Percentiles rank a stretch among this genome's conserved stretches.
Evolutionary conservation across 257 asterid genomes (phyloP).

Genomic region (Solanum dulcamara): DNA sequence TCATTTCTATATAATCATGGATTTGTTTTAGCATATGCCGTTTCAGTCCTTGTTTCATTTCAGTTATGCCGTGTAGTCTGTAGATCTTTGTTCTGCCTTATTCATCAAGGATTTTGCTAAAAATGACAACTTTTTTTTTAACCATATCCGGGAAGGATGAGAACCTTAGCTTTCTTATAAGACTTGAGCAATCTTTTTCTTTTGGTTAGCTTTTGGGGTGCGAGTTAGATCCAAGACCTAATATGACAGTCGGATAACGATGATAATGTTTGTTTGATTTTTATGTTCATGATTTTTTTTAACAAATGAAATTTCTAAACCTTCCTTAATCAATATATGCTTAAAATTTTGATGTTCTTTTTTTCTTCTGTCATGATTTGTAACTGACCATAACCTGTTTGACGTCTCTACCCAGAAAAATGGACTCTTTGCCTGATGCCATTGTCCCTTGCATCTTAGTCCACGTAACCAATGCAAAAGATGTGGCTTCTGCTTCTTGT

Average conservation of each 20-base stretch:
- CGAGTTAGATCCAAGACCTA: neutral
- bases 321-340: neutral
- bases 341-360: neutral
- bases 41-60: neutral
- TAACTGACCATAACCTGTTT: slow-evolving; percentile 23
- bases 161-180: neutral
- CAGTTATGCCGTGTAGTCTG: neutral
- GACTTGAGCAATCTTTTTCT: neutral
- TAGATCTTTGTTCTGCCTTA: neutral
- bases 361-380: neutral
- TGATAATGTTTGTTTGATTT: neutral
- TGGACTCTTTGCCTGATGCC: slow-evolving; percentile 87
- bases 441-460: slow-evolving; percentile 60
- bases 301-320: neutral
- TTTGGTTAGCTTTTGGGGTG: neutral
- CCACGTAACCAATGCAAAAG: slow-evolving; percentile 57
- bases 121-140: neutral
- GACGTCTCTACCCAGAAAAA: slow-evolving; percentile 34
- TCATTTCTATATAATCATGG: neutral
- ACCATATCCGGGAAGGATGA: neutral
- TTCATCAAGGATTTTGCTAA: neutral
- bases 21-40: neutral
- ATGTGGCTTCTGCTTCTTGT: slow-evolving; percentile 68
- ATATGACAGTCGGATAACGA: neutral
- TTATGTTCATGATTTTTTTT: neutral